Evolutionary conservation across 2,329 filamentous ascomycete genomes (phyloP), one percentile per base, ranked within the genome.

Genomic region (Fusarium sp.): DNA sequence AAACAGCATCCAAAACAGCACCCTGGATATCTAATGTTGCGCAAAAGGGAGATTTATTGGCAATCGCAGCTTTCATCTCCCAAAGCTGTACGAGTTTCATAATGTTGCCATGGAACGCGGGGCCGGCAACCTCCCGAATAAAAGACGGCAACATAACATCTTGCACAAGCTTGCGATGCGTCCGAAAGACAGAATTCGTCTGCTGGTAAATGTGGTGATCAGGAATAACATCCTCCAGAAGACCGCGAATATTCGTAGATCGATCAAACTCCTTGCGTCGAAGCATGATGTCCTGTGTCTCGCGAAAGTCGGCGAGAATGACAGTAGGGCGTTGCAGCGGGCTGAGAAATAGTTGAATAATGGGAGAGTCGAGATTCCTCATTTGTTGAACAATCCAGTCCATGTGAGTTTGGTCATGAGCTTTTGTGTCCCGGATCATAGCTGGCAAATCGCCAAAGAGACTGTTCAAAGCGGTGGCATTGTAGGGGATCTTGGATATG

Each of bases 311-410:
- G 16, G 30, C 48, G 15, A 51, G 8, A 30, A 51, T 25, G 12
- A 51, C 30, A 2, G 8, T 8, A 1, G 48, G 22, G 16, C 22
- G 32, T 1, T 25, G 11, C 5, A 51, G 1, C 0, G 30, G 48
- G 1, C 6, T 51, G 15, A 51, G 30, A 38, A 51, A 38, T 3
- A 51, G 15, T n/a, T 38, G 22, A 5, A 51, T 38, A 6, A 51
- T 51, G 3, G 48, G 12, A 0, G 48, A 38, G 18, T 51, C 12
- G 2, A 25, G 48, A 8, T 51, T 38, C 22, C 34, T 51, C 48
- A 51, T 51, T 25, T 34, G 30, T 2, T 51, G 30, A 0, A 51
- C 34, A 6, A 12, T 51, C 6, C 48, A 51, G 4, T 27, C 48
- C 30, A 51, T 51, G n/a, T 51, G 48, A 8, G 18, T 12, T 11